Evolutionary conservation across 176 grass and related monocot species (phyloP), one percentile per base, ranked within the genome.

Genomic region (Raddia guianensis): DNA sequence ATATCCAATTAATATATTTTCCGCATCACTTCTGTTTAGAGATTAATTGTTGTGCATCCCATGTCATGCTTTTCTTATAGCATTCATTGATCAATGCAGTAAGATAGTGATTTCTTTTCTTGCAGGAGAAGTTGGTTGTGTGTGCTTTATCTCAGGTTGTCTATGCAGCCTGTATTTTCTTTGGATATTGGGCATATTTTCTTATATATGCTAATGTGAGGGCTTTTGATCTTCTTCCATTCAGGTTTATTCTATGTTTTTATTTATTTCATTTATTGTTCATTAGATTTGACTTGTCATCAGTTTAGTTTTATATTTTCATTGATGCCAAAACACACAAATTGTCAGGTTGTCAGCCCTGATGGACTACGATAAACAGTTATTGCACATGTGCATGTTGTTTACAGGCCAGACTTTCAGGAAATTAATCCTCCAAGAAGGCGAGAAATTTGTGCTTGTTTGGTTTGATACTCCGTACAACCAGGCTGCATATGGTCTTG

Each of bases 371-470:
- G 88, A 99, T 84, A 99, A 90, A 75, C 74, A 93, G 69, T 83
- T 99, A 65, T 83, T 91, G 90, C 86, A 91, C 86, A 99, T 99
- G 96, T 95, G 96, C 79, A 87, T 93, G 70, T 86, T 99, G 80
- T 99, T 99, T 88, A 95, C 90, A 73, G 90, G 92, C 42, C 96
- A 99, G 86, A 89, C 92, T 80, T 90, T 93, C 63, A 90, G 88
- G 73, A 99, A 93, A 67, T 52, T 95, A 80, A 88, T 99, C 83
- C 91, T 99, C 71, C 96, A 99, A 95, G 96, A 95, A 92, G 90
- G 96, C 4, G 96, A 95, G 71, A 99, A 99, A 68, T 75, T 99
- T 59, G 89, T 99, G 27, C 96, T 99, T 93, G 88, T 99, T 42
- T 93, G 64, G 64, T 91, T 95, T 53, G 92, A 95, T 78, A 99